These are phyloP conservation scores for Cladorrhinum samala DNA, from an alignment of 495 filamentous ascomycete genomes.

Conservation along the genomic window DNA sequence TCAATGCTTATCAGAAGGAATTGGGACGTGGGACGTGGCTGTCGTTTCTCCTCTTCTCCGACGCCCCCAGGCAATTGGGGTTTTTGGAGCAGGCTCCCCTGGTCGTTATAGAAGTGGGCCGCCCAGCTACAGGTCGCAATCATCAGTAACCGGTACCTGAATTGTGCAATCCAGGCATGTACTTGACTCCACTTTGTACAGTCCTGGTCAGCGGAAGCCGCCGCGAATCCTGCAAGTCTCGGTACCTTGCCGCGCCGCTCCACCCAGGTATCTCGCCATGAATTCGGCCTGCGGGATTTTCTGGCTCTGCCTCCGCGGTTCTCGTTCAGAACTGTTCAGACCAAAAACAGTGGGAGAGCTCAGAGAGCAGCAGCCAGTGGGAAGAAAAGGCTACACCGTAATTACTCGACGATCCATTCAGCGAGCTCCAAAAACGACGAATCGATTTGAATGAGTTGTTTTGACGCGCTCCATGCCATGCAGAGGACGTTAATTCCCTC, in stretches of 20 bases:
- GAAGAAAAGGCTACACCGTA: not conserved
- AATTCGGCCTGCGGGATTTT: slow-evolving; percentile 32
- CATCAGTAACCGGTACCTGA: slow-evolving; percentile 16
- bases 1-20: slow-evolving; percentile 11
- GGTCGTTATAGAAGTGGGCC: slow-evolving; percentile 15
- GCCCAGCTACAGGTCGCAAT: slow-evolving; percentile 27
- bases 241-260: slow-evolving; percentile 23
- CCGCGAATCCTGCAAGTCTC: slow-evolving; percentile 10
- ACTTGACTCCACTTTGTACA: slow-evolving; percentile 17
- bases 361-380: not conserved
- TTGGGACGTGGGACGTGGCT: slow-evolving; percentile 12
- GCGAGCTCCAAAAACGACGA: not conserved
- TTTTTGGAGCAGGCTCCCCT: slow-evolving; percentile 9
- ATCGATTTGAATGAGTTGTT: not conserved
- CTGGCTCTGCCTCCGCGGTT: slow-evolving; percentile 18
- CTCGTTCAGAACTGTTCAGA: slow-evolving; percentile 1
- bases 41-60: slow-evolving; percentile 11
- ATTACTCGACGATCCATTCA: too few species aligned
- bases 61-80: slow-evolving; percentile 15
- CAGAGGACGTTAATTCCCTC: slow-evolving; percentile 1
- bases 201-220: slow-evolving; percentile 1
- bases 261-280: slow-evolving; percentile 19
- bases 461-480: not conserved
- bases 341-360: not conserved
- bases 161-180: slow-evolving; percentile 21